Evolutionary conservation across 1,284 basidiomycete species (phyloP).

Genomic region (Cystobasidiaceae sp.): DNA sequence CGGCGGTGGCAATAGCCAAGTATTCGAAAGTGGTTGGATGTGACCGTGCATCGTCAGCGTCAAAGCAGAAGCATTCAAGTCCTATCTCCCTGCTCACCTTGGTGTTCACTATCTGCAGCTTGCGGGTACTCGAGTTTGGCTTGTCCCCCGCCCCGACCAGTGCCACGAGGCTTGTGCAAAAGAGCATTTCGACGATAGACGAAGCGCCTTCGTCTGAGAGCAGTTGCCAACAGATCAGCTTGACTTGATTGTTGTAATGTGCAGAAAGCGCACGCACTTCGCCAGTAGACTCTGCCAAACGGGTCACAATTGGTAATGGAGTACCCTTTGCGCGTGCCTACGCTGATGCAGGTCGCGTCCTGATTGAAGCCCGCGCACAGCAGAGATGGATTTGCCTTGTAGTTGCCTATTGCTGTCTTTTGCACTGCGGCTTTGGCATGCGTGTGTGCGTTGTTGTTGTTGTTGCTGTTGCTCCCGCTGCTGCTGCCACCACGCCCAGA

Average conservation of each 20-base stretch:
- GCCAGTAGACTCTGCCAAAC: conserved; percentile 89
- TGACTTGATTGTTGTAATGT: not conserved
- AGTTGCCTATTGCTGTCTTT: conserved; percentile 23
- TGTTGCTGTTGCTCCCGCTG: too few species aligned
- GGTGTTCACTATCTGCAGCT: conserved; percentile 96
- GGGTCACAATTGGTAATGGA: conserved; percentile 97
- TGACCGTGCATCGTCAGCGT: too few species aligned
- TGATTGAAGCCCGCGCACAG: conserved; percentile 43
- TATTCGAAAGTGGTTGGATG: not conserved
- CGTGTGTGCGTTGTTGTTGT: too few species aligned
- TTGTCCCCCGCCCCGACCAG: conserved; percentile 85
- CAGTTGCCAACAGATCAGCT: not conserved
- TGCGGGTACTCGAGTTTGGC: conserved; percentile 62
- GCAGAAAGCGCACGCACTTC: conserved; percentile 62
- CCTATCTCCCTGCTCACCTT: too few species aligned
- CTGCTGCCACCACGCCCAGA: too few species aligned
- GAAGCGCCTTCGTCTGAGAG: conserved; percentile 76
- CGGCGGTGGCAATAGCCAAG: not conserved
- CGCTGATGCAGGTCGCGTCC: conserved; percentile 64
- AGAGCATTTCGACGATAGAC: conserved; percentile 97
- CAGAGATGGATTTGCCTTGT: conserved; percentile 38
- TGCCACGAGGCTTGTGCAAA: conserved; percentile 95
- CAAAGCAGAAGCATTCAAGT: too few species aligned
- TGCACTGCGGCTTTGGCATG: conserved; percentile 2
- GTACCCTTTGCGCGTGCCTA: conserved; percentile 93